phyloP scores from a whole-genome alignment of 2,329 filamentous ascomycete genomes.

The Arthrobotrys musiformis region DNA sequence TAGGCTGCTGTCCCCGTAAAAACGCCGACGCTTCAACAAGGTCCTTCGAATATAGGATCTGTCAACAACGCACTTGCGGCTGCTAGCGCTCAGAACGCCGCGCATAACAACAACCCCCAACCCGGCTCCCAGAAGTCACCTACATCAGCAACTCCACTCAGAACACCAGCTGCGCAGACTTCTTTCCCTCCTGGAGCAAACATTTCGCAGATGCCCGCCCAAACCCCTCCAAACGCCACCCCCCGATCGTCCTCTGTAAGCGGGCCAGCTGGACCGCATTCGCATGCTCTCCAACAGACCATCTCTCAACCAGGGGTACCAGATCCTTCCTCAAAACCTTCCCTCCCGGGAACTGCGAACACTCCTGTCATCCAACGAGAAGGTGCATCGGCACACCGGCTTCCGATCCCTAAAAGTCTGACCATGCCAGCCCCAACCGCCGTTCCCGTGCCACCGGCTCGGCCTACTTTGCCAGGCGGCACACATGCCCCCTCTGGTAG shows the following conservation, averaged over 20 bases:
- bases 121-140: constrained; percentile 48
- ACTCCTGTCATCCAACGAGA: constrained; percentile 51
- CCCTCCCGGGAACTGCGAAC: constrained; percentile 48
- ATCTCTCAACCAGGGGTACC: constrained; percentile 67
- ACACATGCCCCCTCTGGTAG: constrained; percentile 75
- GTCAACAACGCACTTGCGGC: constrained; percentile 42
- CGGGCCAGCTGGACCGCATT: constrained; percentile 67
- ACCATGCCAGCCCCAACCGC: constrained; percentile 77
- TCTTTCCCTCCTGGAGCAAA: constrained; percentile 19
- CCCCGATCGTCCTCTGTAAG: constrained; percentile 63
- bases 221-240: constrained; percentile 65
- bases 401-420: constrained; percentile 84
- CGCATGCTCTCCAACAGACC: constrained; percentile 67
- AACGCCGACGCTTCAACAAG: constrained; percentile 17
- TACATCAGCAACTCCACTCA: constrained; percentile 29
- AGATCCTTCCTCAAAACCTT: constrained; percentile 61
- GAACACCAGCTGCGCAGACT: constrained; percentile 5
- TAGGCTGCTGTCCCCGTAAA: constrained; percentile 34
- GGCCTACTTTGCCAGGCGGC: constrained; percentile 86
- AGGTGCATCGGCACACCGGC: constrained; percentile 39
- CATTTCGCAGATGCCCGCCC: constrained; percentile 64
- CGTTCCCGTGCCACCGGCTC: constrained; percentile 75
- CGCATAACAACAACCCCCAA: constrained; percentile 4
- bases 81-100: constrained; percentile 34
- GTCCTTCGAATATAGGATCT: constrained; percentile 39